Evolutionary conservation across 805 yeast species (phyloP).

Genomic region (Yarrowia bubula): DNA sequence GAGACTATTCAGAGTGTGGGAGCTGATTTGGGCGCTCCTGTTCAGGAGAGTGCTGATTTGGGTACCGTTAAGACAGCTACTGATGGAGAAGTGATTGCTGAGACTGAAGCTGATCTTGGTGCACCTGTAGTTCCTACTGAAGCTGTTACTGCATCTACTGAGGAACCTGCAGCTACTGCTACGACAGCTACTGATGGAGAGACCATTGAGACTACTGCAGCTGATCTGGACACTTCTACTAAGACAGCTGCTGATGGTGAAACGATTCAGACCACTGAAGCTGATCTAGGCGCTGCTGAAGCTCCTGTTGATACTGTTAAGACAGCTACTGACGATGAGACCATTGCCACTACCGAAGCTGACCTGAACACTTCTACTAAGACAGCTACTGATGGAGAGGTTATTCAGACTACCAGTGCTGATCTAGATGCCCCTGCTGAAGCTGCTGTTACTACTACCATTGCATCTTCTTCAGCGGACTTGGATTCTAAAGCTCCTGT

Average conservation of each 20-base stretch:
- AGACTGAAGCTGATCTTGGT: neutral
- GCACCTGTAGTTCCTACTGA: neutral
- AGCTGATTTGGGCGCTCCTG: neutral
- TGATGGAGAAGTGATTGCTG: neutral
- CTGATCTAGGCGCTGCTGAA: neutral
- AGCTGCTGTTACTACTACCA: neutral
- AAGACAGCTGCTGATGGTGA: neutral
- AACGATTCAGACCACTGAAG: neutral
- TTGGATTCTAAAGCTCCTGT: too few relatives aligned
- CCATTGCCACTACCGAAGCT: neutral
- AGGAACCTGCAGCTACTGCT: neutral
- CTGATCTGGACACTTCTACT: too few relatives aligned
- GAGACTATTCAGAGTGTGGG: too few relatives aligned
- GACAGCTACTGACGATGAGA: neutral
- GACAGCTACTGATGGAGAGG: neutral
- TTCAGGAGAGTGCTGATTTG: neutral
- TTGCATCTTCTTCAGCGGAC: neutral
- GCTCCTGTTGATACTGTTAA: neutral
- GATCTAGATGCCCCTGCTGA: neutral
- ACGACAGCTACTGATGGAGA: neutral
- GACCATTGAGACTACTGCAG: neutral
- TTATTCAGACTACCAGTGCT: neutral
- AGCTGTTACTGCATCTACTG: neutral
- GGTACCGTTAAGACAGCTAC: neutral
- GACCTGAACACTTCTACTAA: neutral